Percentiles rank a stretch among this genome's conserved stretches.
Evolutionary conservation across 495 filamentous ascomycete genomes (phyloP).

Genomic region (Friedmanniomyces simplex): DNA sequence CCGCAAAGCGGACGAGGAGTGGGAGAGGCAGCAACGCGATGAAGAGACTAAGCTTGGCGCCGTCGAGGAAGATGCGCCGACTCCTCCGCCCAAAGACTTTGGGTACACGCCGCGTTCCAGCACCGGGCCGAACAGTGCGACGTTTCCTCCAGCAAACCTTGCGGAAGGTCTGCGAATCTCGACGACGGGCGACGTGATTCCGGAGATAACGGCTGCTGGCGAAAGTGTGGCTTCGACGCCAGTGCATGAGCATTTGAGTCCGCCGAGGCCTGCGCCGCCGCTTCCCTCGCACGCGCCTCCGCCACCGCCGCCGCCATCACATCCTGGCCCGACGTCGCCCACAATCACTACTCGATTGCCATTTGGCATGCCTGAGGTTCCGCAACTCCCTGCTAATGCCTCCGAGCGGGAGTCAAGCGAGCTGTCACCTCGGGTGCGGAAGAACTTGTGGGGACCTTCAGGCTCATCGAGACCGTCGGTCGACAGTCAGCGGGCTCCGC

Average conservation of each 20-base stretch:
- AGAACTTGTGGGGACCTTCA: slow-evolving; percentile 13
- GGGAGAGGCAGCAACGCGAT: slow-evolving; percentile 12
- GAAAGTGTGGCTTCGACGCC: slow-evolving; percentile 27
- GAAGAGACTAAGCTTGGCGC: slow-evolving; percentile 9
- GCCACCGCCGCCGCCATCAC: slow-evolving; percentile 16
- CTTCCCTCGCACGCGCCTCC: slow-evolving; percentile 16
- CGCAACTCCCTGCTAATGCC: neutral
- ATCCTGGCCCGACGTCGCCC: neutral
- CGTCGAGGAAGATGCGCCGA: slow-evolving; percentile 12
- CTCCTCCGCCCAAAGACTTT: slow-evolving; percentile 29
- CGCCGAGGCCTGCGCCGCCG: slow-evolving; percentile 14
- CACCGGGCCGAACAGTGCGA: slow-evolving; percentile 12
- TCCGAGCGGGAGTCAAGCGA: slow-evolving; percentile 18
- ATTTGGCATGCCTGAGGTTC: slow-evolving; percentile 1
- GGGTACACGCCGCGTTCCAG: slow-evolving; percentile 20
- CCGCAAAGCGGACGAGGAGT: slow-evolving; percentile 24
- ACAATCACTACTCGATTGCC: neutral
- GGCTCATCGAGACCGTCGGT: slow-evolving; percentile 14
- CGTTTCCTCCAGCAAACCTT: slow-evolving; percentile 4
- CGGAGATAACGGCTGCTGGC: neutral
- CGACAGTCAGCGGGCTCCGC: slow-evolving; percentile 12
- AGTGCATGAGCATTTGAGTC: slow-evolving; percentile 20
- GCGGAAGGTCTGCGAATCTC: slow-evolving; percentile 11
- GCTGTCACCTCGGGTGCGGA: slow-evolving; percentile 12
- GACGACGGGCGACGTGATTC: neutral